phyloP scores from a whole-genome alignment of 1,139 yeast genomes.

The Diutina neorugosa region DNA sequence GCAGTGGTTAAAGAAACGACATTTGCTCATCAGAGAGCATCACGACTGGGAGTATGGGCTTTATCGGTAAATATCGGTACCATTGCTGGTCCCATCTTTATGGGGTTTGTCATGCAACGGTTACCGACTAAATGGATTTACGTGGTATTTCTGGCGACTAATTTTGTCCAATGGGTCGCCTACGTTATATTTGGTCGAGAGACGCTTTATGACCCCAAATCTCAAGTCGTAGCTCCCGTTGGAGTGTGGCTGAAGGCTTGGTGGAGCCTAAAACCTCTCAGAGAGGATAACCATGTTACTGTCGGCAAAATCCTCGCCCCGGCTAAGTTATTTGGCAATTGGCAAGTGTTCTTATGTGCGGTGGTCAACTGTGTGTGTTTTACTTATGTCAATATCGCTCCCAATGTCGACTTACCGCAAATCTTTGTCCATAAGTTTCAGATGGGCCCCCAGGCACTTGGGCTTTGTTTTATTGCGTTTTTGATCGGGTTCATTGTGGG shows the following conservation, averaged over 20 bases:
- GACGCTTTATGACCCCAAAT: background rate
- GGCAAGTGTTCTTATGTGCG: background rate
- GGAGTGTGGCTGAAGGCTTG: background rate
- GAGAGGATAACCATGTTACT: background rate
- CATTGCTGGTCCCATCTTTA: conserved; percentile 3
- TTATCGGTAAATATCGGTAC: conserved; percentile 1
- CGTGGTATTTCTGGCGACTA: conserved; percentile 1
- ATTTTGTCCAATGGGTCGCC: background rate
- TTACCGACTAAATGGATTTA: conserved; percentile 1
- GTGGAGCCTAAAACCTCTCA: background rate
- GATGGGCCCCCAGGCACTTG: conserved; percentile 2
- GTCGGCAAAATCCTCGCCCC: background rate
- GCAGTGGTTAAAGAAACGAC: conserved; percentile 3
- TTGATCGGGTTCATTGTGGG: conserved; percentile 1
- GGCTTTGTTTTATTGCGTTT: conserved; percentile 1
- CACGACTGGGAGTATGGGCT: conserved; percentile 2
- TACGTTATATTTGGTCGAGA: background rate
- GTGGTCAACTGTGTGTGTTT: conserved; percentile 1
- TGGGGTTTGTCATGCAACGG: conserved; percentile 3
- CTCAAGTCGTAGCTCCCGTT: background rate
- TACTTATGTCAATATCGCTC: conserved; percentile 1
- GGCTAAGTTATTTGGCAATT: background rate
- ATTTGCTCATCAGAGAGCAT: background rate
- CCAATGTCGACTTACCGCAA: conserved; percentile 1
- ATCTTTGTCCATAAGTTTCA: conserved; percentile 1